Evolutionary conservation across 768 basidiomycete genomes (phyloP).

Genomic region (Naematelia encephala): DNA sequence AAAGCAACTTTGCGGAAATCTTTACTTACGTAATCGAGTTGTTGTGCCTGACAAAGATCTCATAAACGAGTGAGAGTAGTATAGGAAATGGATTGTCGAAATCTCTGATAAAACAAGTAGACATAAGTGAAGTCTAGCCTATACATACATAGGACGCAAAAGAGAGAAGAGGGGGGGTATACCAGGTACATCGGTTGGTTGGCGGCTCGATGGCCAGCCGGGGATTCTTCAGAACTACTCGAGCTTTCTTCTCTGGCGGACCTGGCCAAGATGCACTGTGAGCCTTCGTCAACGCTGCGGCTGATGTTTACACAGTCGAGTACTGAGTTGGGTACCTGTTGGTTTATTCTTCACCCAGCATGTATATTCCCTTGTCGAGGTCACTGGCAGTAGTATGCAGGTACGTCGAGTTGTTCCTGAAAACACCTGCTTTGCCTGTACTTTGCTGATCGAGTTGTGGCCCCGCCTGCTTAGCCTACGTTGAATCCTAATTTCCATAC

Average conservation of each 20-base stretch:
- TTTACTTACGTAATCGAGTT: not conserved
- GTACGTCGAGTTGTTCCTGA: slow-evolving; percentile 20
- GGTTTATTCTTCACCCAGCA: slow-evolving; percentile 50
- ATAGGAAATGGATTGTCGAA: too few relatives aligned
- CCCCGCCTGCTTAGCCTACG: slow-evolving; percentile 51
- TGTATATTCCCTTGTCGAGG: slow-evolving; percentile 46
- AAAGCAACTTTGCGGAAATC: not conserved
- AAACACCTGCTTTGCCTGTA: too few relatives aligned
- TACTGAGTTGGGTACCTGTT: slow-evolving; percentile 48
- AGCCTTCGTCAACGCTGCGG: not conserved
- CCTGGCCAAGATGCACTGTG: slow-evolving; percentile 3
- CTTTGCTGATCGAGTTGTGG: too few relatives aligned
- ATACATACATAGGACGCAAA: too few relatives aligned
- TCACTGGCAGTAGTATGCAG: slow-evolving; percentile 49
- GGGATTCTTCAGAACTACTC: not conserved
- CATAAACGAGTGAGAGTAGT: too few relatives aligned
- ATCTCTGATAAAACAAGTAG: too few relatives aligned
- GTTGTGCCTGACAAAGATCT: not conserved
- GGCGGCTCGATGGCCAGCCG: not conserved
- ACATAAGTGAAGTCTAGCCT: too few relatives aligned
- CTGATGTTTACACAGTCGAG: slow-evolving; percentile 20
- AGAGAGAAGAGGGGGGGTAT: not conserved
- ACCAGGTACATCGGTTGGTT: too few relatives aligned
- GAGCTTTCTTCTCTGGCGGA: not conserved
- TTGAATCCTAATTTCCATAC: slow-evolving; percentile 47